Evolutionary conservation across 176 grass and related monocot genomes (phyloP), one percentile per base, ranked within the genome.

Genomic region (Juncus inflexus): DNA sequence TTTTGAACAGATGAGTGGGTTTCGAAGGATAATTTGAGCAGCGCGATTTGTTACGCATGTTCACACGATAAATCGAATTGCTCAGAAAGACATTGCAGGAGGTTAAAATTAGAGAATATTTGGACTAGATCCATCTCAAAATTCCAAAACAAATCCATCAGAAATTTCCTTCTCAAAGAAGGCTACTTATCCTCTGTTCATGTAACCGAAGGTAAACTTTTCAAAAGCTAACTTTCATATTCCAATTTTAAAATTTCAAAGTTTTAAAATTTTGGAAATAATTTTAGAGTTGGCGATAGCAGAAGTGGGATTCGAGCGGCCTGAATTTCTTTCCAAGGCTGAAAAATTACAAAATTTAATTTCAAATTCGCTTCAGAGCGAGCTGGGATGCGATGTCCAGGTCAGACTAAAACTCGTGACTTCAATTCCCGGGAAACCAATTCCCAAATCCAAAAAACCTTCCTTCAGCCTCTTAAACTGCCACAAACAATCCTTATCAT

Each of bases 341-440:
- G 83, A 89, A 72, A 89, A 92, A 70, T 80, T 89, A 67, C 83
- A 92, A 58, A 79, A 69, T 75, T 40, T 84, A 53, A 90, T 99
- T 66, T 80, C 86, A 55, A 79, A 77, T 12, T 59, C 76, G 10
- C 71, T 99, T 42, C 94, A 90, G 35, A 80, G 89, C 40, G 88
- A 89, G 58, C 85, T 99, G 3, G 83, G 88, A 13, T 86, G 89
- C 71, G 91, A 99, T 56, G 87, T 99, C 50, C 87, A 99, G 73
- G 71, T 84, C 38, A 89, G 80, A 70, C 73, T 92, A 60, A 99
- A 99, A 76, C 83, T 86, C 79, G 72, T 86, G 6, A 58, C 5
- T 70, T 63, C 75, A 2, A 10, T 66, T 63, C 49, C 68, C 41
- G 53, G 50, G 47, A 89, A 72, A 42, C 85, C 81, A 58, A 85